These are phyloP conservation scores for Clonostachys rhizophaga DNA, from an alignment of 2,329 filamentous ascomycete genomes.

Conservation along the genomic window DNA sequence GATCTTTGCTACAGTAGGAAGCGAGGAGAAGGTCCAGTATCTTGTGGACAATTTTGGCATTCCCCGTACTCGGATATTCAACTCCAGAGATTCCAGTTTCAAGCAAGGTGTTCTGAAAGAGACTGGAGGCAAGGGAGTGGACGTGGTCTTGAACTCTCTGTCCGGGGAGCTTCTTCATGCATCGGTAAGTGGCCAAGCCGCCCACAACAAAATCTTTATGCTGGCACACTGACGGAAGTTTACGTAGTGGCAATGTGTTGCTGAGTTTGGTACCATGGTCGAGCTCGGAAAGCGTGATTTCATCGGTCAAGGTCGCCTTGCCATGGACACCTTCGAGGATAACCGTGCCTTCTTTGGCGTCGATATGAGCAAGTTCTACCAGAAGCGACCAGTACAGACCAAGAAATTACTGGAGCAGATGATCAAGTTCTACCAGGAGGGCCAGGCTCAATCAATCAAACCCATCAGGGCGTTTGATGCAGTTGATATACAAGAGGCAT, in stretches of 20 bases:
- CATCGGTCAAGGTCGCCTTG: conserved; percentile 28
- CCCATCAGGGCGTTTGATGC: conserved; percentile 14
- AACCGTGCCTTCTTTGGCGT: conserved; percentile 23
- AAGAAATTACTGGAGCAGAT: not conserved
- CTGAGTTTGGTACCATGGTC: conserved; percentile 34
- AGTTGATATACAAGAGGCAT: conserved; percentile 25
- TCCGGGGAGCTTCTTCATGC: conserved; percentile 32
- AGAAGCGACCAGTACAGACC: not conserved
- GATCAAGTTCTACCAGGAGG: not conserved
- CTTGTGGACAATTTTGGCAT: conserved; percentile 16
- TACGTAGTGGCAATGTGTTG: conserved; percentile 34
- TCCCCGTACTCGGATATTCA: conserved; percentile 19
- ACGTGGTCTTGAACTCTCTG: conserved; percentile 25
- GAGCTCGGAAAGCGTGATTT: conserved; percentile 39
- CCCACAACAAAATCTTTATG: too few relatives aligned
- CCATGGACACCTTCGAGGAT: conserved; percentile 36
- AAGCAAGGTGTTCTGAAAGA: conserved; percentile 12
- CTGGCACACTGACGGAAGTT: too few relatives aligned
- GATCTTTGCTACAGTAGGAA: conserved; percentile 19
- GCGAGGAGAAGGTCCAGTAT: conserved; percentile 15
- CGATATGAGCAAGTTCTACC: not conserved
- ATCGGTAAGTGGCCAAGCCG: conserved; percentile 6
- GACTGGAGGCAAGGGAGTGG: conserved; percentile 20
- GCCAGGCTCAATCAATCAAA: conserved; percentile 7
- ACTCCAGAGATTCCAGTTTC: conserved; percentile 15